phyloP scores from a whole-genome alignment of 2,329 filamentous ascomycete genomes.

The Fusarium pininemorale region DNA sequence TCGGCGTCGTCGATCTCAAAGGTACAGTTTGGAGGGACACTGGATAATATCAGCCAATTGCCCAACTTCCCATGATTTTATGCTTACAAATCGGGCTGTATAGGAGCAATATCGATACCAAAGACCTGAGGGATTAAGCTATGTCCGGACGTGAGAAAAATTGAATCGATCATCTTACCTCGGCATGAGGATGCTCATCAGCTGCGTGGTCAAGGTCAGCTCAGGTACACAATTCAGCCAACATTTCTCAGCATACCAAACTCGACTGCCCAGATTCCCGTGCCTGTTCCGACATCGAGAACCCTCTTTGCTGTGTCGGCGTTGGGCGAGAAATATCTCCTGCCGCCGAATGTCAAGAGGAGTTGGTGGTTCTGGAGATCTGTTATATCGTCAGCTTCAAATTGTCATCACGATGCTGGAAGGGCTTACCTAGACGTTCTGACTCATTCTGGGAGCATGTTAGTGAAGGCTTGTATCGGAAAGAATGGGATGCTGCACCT shows the following conservation, averaged over 20 bases:
- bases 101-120: slow-evolving; percentile 22
- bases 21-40: slow-evolving; percentile 7
- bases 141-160: too few relatives aligned
- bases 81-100: slow-evolving; percentile 18
- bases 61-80: accelerated
- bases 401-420: too few relatives aligned
- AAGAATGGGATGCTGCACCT: too few relatives aligned
- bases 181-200: slow-evolving; percentile 23
- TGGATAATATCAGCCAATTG: accelerated
- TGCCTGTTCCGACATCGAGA: slow-evolving; percentile 24
- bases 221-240: accelerated
- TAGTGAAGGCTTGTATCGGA: too few relatives aligned
- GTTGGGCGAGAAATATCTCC: slow-evolving; percentile 1
- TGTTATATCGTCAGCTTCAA: neutral
- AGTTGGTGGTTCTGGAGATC: slow-evolving; percentile 31
- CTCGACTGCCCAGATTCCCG: slow-evolving; percentile 26
- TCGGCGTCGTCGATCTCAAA: slow-evolving; percentile 26
- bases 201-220: neutral
- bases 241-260: slow-evolving; percentile 3
- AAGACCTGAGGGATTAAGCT: neutral
- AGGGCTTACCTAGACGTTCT: slow-evolving; percentile 25
- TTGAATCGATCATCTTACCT: neutral
- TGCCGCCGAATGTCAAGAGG: slow-evolving; percentile 11
- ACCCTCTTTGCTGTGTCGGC: slow-evolving; percentile 17
- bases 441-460: slow-evolving; percentile 10